Evolutionary conservation across 208 protist species (phyloP).

Genomic region (Leishmania mexicana): DNA sequence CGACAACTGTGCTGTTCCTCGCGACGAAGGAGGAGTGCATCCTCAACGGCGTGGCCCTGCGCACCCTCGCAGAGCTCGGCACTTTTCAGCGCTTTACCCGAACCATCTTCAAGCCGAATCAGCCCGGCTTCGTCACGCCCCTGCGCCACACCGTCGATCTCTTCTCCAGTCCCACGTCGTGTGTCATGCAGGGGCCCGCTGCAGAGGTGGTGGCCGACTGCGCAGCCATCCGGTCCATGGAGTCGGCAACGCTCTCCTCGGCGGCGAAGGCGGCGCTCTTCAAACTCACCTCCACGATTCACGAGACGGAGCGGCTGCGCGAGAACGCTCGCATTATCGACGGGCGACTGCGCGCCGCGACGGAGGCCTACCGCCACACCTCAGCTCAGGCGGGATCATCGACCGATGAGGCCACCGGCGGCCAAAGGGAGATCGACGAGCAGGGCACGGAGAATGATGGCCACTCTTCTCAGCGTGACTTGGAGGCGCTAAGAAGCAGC

Average conservation of each 20-base stretch:
- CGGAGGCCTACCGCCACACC: slow-evolving; percentile 1
- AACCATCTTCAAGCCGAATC: slow-evolving; percentile 45
- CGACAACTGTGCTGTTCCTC: slow-evolving; percentile 72
- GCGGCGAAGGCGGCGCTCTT: slow-evolving; percentile 6
- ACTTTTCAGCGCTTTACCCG: slow-evolving; percentile 68
- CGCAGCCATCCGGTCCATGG: slow-evolving; percentile 33
- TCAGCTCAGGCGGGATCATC: too few species aligned
- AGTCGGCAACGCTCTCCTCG: slow-evolving; percentile 12
- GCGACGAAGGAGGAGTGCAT: slow-evolving; percentile 37
- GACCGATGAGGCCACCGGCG: neutral
- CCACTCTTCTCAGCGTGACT: neutral
- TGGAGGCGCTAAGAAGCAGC: slow-evolving; percentile 2
- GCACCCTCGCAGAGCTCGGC: slow-evolving; percentile 35
- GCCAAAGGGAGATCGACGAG: neutral
- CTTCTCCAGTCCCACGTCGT: slow-evolving; percentile 71
- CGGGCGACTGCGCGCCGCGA: neutral
- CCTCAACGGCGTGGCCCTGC: slow-evolving; percentile 44
- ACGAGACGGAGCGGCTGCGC: neutral
- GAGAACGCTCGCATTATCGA: slow-evolving; percentile 7
- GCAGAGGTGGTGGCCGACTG: slow-evolving; percentile 47
- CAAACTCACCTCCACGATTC: slow-evolving; percentile 11
- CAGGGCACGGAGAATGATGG: neutral
- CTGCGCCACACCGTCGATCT: slow-evolving; percentile 73
- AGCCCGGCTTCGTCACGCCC: slow-evolving; percentile 24
- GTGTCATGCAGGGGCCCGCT: slow-evolving; percentile 57